Evolutionary conservation across 2,329 filamentous ascomycete species (phyloP).

Genomic region (Fusarium liriodendri): DNA sequence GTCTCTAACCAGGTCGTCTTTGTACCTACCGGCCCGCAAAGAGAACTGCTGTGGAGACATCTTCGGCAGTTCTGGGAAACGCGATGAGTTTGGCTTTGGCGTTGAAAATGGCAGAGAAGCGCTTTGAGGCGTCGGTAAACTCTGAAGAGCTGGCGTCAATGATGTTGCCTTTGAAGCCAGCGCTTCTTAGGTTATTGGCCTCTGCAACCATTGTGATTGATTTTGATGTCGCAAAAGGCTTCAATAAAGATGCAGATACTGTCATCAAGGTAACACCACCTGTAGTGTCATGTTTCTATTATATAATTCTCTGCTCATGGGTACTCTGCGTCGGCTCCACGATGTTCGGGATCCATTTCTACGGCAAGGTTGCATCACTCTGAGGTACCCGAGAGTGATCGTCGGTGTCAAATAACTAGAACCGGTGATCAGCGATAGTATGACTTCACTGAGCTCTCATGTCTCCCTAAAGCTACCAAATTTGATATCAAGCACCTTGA

Average conservation of each 20-base stretch:
- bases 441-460: neutral
- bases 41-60: neutral
- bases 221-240: neutral
- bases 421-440: neutral
- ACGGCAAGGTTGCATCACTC: neutral
- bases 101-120: neutral
- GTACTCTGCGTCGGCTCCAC: neutral
- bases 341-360: neutral
- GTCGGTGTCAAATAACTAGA: neutral
- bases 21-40: neutral
- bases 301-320: neutral
- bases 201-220: neutral
- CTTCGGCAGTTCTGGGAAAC: neutral
- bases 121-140: neutral
- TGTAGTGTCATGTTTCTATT: neutral
- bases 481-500: neutral
- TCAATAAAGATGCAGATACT: neutral
- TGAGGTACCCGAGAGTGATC: neutral
- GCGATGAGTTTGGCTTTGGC: neutral
- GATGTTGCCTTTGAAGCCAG: neutral
- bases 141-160: neutral
- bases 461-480: too few species aligned
- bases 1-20: neutral
- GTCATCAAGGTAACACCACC: too few species aligned
- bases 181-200: neutral